Evolutionary conservation across 129 eudicot genomes (phyloP).

Genomic region (Erigeron canadensis): DNA sequence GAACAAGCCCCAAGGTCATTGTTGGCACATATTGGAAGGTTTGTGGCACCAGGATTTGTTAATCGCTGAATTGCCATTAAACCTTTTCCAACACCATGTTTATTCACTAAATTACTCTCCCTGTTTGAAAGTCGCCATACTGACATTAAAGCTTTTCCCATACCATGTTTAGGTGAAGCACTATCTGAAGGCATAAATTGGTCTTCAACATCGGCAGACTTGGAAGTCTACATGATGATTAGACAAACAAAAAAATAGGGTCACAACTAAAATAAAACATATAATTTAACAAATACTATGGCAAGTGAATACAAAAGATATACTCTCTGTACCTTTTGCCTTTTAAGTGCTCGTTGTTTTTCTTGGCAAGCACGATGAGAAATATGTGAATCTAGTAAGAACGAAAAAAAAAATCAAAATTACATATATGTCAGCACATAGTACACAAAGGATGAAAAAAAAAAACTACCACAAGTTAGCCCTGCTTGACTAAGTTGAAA

Average conservation of each 20-base stretch:
- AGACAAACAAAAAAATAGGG: conserved; percentile 16
- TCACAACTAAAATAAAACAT: neutral
- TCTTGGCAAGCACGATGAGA: conserved; percentile 52
- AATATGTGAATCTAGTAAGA: conserved; percentile 40
- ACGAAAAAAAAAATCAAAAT: neutral
- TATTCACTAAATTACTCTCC: conserved; percentile 36
- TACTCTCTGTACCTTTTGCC: conserved; percentile 57
- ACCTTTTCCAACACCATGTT: conserved; percentile 91
- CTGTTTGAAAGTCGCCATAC: conserved; percentile 42
- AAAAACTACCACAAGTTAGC: neutral
- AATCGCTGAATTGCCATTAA: conserved; percentile 64
- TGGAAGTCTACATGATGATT: conserved; percentile 36
- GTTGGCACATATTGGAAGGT: conserved; percentile 36
- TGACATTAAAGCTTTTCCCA: conserved; percentile 91
- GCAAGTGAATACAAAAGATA: conserved; percentile 11
- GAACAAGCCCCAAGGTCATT: conserved; percentile 31
- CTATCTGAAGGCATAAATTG: conserved; percentile 29
- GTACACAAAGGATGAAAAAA: neutral
- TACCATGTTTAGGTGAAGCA: conserved; percentile 57
- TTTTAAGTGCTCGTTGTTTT: conserved; percentile 48
- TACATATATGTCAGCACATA: conserved; percentile 4
- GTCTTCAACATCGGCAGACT: conserved; percentile 37
- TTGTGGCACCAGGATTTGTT: conserved; percentile 41
- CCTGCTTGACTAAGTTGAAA: conserved; percentile 15
- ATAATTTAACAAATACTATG: neutral